phyloP scores from a whole-genome alignment of 179 eudicot species.

The Nepenthes alata region DNA sequence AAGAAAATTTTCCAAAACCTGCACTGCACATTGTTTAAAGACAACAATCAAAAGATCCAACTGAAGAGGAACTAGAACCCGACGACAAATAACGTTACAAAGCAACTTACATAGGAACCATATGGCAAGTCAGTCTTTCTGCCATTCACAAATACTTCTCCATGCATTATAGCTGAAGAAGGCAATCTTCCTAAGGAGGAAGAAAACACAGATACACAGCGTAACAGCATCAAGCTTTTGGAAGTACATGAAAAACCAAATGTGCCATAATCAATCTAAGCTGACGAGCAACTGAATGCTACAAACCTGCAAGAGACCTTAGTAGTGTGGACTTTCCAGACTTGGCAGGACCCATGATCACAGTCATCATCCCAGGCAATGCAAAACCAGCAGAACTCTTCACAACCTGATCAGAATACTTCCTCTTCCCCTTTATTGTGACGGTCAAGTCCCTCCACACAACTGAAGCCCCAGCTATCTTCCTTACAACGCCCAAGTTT shows the following conservation, averaged over 20 bases:
- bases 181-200: conserved; percentile 64
- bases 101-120: conserved; percentile 80
- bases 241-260: background rate
- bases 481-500: conserved; percentile 43
- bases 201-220: background rate
- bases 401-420: conserved; percentile 79
- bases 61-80: conserved; percentile 1
- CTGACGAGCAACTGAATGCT: conserved; percentile 8
- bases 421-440: conserved; percentile 71
- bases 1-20: background rate
- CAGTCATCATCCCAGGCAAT: conserved; percentile 87
- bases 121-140: conserved; percentile 57
- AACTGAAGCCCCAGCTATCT: conserved; percentile 66
- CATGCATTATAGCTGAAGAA: conserved; percentile 62
- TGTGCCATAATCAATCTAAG: background rate
- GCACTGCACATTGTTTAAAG: no score
- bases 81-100: background rate
- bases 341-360: conserved; percentile 98
- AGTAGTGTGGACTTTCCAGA: conserved; percentile 94
- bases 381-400: conserved; percentile 96
- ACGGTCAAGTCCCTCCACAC: conserved; percentile 91
- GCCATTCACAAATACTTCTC: conserved; percentile 89
- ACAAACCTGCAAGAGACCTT: conserved; percentile 87
- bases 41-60: background rate
- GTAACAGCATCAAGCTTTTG: conserved; percentile 9